These are phyloP conservation scores for Solanum lignicaule DNA, from an alignment of 257 asterid species.

Conservation along the genomic window DNA sequence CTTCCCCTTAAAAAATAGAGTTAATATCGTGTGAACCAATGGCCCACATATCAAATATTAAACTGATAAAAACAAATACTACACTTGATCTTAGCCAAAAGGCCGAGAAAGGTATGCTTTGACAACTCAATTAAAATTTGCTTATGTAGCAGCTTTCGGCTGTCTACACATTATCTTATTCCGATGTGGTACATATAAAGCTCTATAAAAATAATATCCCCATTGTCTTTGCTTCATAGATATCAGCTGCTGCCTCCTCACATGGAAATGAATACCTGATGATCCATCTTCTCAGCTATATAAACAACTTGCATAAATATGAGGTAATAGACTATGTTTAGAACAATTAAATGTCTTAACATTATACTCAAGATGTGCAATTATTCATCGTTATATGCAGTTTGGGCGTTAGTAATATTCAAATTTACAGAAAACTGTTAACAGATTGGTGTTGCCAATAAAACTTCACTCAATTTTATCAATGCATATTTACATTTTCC, in stretches of 20 bases:
- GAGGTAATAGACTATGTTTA: neutral
- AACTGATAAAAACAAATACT: neutral
- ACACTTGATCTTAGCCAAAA: slow-evolving; percentile 52
- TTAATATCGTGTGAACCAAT: neutral
- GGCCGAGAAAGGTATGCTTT: slow-evolving; percentile 41
- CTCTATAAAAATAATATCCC: neutral
- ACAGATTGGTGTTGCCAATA: neutral
- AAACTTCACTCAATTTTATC: neutral
- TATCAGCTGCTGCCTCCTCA: neutral
- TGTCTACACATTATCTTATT: neutral
- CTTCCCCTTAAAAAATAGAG: neutral
- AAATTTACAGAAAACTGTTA: neutral
- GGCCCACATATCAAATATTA: neutral
- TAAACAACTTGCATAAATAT: neutral
- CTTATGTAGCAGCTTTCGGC: neutral
- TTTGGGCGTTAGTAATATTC: neutral
- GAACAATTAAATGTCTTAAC: neutral
- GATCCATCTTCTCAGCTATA: neutral
- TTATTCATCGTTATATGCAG: neutral
- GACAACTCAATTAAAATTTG: rapidly evolving
- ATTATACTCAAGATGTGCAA: neutral
- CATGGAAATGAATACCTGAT: neutral
- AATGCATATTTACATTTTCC: neutral
- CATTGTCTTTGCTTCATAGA: neutral
- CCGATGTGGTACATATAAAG: neutral